Evolutionary conservation across 805 yeast species (phyloP).

Genomic region (Kodamaea fukazawae): DNA sequence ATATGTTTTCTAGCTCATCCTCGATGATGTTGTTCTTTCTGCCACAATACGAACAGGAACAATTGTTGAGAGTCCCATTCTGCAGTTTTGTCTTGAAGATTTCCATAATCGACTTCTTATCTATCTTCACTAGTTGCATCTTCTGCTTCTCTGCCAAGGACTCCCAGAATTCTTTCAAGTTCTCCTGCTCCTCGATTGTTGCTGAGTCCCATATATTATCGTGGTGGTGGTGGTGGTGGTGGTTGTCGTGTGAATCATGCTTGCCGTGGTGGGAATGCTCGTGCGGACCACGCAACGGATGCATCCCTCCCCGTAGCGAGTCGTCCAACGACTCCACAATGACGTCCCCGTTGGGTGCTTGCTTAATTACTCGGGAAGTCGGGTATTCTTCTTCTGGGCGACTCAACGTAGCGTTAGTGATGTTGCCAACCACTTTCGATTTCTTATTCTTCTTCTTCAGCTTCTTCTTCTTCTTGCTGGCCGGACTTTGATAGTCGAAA

Average conservation of each 20-base stretch:
- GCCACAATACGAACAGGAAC: constrained; percentile 79
- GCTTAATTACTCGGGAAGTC: constrained; percentile 64
- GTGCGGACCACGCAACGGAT: constrained; percentile 13
- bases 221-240: constrained; percentile 12
- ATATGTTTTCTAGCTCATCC: constrained; percentile 70
- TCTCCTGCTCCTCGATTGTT: constrained; percentile 49
- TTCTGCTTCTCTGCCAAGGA: constrained; percentile 59
- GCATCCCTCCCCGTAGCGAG: background rate
- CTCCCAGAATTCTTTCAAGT: constrained; percentile 63
- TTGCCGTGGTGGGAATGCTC: constrained; percentile 13
- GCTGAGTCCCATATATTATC: constrained; percentile 47
- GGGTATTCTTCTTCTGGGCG: constrained; percentile 67
- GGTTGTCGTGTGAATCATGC: constrained; percentile 6
- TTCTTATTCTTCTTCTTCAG: constrained; percentile 25
- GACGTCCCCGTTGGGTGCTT: constrained; percentile 73
- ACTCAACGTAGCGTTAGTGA: constrained; percentile 44
- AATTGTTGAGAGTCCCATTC: constrained; percentile 23
- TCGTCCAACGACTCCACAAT: constrained; percentile 57
- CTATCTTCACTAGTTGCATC: constrained; percentile 58
- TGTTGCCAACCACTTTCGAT: constrained; percentile 8
- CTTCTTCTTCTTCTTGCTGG: constrained; percentile 24
- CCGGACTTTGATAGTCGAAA: constrained; percentile 20
- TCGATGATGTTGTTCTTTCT: constrained; percentile 69
- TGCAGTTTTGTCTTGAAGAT: constrained; percentile 42
- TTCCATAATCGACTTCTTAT: constrained; percentile 65